Percentiles rank a stretch among this genome's conserved stretches.
phyloP scores from a whole-genome alignment of 2,329 filamentous ascomycete genomes.

The Xylaria sp. region DNA sequence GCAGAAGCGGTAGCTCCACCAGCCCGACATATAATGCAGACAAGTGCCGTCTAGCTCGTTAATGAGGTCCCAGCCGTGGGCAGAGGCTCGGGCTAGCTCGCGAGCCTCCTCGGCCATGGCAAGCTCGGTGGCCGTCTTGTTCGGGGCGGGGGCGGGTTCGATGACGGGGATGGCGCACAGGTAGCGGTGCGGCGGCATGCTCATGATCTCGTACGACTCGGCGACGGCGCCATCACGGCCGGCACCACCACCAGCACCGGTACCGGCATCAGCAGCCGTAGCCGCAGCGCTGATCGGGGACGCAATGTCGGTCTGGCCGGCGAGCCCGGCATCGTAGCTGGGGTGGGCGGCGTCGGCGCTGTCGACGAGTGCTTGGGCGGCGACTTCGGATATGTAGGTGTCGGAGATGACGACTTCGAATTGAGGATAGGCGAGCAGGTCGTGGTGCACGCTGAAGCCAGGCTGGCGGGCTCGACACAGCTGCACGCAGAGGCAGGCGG shows the following conservation, averaged over 20 bases:
- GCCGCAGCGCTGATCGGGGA: constrained; percentile 44
- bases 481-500: constrained; percentile 52
- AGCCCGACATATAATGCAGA: constrained; percentile 84
- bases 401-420: constrained; percentile 84
- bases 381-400: constrained; percentile 75
- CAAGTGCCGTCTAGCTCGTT: constrained; percentile 81
- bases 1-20: constrained; percentile 98
- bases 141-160: constrained; percentile 65
- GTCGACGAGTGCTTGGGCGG: constrained; percentile 72
- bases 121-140: constrained; percentile 73
- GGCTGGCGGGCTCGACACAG: constrained; percentile 62
- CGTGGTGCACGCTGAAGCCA: constrained; percentile 87
- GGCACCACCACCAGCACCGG: constrained; percentile 48
- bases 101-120: constrained; percentile 80
- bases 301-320: constrained; percentile 48
- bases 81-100: constrained; percentile 80
- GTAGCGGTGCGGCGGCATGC: constrained; percentile 75
- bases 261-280: constrained; percentile 29
- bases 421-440: constrained; percentile 89
- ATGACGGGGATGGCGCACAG: constrained; percentile 87
- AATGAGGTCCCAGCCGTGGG: constrained; percentile 83
- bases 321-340: constrained; percentile 50
- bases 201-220: constrained; percentile 78
- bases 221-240: constrained; percentile 48
- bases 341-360: constrained; percentile 55